Percentiles rank a stretch among this genome's conserved stretches.
These are phyloP conservation scores for Diaporthe citrichinensis DNA, from an alignment of 2,329 filamentous ascomycete species.

Conservation along the genomic window DNA sequence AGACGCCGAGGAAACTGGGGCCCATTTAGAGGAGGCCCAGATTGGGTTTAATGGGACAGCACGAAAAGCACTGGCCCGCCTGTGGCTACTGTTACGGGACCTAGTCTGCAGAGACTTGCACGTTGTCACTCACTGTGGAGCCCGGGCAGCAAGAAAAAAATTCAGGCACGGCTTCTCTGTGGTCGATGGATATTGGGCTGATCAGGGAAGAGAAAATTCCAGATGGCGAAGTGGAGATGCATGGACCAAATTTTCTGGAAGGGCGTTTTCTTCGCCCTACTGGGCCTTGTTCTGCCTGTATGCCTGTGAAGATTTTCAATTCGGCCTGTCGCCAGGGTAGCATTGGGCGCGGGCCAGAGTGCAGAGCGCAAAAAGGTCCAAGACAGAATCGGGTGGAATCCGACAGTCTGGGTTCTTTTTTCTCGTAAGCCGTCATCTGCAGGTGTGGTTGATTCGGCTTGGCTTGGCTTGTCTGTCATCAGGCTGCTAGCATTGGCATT, in stretches of 20 bases:
- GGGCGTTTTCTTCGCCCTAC: background rate
- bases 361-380: no score
- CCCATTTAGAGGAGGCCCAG: background rate
- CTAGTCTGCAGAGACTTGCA: background rate
- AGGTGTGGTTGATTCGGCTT: slow-evolving; percentile 11
- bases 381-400: slow-evolving; percentile 33
- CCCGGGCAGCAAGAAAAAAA: slow-evolving; percentile 5
- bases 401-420: slow-evolving; percentile 4
- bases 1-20: background rate
- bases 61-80: slow-evolving; percentile 10
- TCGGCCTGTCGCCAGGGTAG: slow-evolving; percentile 6
- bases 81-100: background rate
- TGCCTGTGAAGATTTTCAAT: slow-evolving; percentile 9
- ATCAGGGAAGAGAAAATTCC: slow-evolving; percentile 23
- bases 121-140: slow-evolving; percentile 26
- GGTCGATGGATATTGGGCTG: slow-evolving; percentile 1
- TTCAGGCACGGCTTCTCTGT: slow-evolving; percentile 16
- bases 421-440: slow-evolving; percentile 25
- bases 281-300: background rate
- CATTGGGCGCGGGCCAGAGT: slow-evolving; percentile 15
- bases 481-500: slow-evolving; percentile 16
- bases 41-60: slow-evolving; percentile 20
- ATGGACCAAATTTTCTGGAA: slow-evolving; percentile 18
- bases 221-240: slow-evolving; percentile 29
- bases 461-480: slow-evolving; percentile 28